These are phyloP conservation scores for Mortierella sp. DNA, from an alignment of 371 early-diverging fungal species.

Conservation along the genomic window DNA sequence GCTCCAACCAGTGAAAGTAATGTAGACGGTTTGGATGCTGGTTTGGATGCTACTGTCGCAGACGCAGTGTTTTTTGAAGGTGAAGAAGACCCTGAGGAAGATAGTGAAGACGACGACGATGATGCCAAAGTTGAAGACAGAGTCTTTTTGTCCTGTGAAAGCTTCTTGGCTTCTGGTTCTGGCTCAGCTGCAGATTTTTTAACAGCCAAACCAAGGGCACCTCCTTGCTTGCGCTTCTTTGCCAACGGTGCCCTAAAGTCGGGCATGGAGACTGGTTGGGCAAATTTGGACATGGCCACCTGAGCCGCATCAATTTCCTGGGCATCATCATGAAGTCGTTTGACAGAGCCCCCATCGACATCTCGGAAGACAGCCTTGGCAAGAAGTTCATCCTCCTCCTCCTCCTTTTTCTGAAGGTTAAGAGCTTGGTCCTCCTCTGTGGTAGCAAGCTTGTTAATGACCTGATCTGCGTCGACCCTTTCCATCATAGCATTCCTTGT, in stretches of 20 bases:
- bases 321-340: slow-evolving; percentile 66
- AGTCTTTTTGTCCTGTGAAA: neutral
- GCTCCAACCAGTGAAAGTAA: slow-evolving; percentile 37
- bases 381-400: slow-evolving; percentile 74
- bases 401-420: slow-evolving; percentile 59
- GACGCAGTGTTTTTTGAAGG: neutral
- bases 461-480: slow-evolving; percentile 72
- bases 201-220: slow-evolving; percentile 27
- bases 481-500: slow-evolving; percentile 88
- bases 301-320: slow-evolving; percentile 59
- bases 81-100: neutral
- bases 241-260: slow-evolving; percentile 55
- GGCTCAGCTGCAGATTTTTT: neutral
- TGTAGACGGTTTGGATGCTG: slow-evolving; percentile 27
- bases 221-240: slow-evolving; percentile 52
- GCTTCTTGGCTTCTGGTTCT: too few relatives aligned
- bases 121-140: neutral
- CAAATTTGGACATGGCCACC: slow-evolving; percentile 54
- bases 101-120: neutral
- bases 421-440: slow-evolving; percentile 57
- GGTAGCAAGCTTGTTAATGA: slow-evolving; percentile 63
- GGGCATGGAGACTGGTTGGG: slow-evolving; percentile 49
- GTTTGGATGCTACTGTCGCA: slow-evolving; percentile 8
- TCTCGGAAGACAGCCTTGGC: slow-evolving; percentile 74
- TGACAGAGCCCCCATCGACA: slow-evolving; percentile 77